These are phyloP conservation scores for Jatropha curcas DNA, from an alignment of 345 rosid genomes.

Conservation along the genomic window DNA sequence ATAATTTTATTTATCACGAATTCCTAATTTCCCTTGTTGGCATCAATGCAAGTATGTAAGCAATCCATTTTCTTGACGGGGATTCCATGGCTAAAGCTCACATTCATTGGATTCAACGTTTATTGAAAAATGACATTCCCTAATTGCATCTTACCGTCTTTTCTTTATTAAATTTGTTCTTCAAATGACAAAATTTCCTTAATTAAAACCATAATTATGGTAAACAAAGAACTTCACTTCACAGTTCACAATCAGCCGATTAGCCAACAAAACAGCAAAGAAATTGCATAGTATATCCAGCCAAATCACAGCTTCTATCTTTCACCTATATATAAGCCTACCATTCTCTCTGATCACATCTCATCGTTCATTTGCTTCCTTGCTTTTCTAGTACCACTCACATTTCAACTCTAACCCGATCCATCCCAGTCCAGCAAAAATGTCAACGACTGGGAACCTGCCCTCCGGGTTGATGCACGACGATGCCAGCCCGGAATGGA, in stretches of 20 bases:
- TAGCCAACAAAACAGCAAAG: conserved; percentile 15
- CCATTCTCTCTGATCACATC: background rate
- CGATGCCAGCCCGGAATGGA: conserved; percentile 47
- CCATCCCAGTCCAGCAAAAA: background rate
- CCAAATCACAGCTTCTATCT: background rate
- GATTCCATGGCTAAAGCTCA: conserved; percentile 21
- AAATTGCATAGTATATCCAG: conserved; percentile 16
- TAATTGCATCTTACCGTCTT: background rate
- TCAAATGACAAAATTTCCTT: background rate
- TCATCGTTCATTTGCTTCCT: too few relatives aligned
- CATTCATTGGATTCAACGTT: conserved; percentile 31
- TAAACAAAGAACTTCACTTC: background rate
- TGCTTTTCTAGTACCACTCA: too few relatives aligned
- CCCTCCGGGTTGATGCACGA: conserved; percentile 44
- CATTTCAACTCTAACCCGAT: too few relatives aligned
- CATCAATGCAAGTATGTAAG: conserved; percentile 8
- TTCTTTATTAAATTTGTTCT: background rate
- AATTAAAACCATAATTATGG: background rate
- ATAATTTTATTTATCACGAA: too few relatives aligned
- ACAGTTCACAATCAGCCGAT: background rate
- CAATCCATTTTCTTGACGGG: conserved; percentile 18
- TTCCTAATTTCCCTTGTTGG: conserved; percentile 10
- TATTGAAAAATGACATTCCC: conserved; percentile 12
- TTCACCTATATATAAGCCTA: background rate
- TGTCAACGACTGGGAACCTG: conserved; percentile 15